phyloP scores from a whole-genome alignment of 1,284 basidiomycete genomes.

The Irpex rosettiformis region DNA sequence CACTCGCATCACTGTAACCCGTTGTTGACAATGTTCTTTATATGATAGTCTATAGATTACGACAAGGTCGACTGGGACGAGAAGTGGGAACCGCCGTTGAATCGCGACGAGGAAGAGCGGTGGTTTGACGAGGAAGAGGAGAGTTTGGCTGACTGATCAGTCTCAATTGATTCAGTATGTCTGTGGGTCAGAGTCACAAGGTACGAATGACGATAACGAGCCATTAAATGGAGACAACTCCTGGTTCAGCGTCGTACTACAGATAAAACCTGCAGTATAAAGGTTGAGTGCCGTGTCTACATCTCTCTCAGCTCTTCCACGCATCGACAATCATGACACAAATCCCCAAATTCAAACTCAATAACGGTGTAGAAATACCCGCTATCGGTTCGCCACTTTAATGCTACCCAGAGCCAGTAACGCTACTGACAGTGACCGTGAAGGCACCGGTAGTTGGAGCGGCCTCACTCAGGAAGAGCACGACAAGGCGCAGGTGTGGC shows the following conservation, averaged over 20 bases:
- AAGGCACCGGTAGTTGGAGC: conserved; percentile 30
- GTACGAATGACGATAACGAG: neutral
- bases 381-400: conserved; percentile 22
- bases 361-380: conserved; percentile 27
- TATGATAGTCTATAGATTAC: conserved; percentile 60
- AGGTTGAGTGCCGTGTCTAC: neutral
- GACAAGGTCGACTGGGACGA: conserved; percentile 77
- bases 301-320: neutral
- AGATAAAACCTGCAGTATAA: neutral
- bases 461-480: conserved; percentile 23
- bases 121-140: conserved; percentile 78
- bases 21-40: conserved; percentile 1
- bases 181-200: neutral
- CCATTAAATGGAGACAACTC: too few relatives aligned
- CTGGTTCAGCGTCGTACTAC: too few relatives aligned
- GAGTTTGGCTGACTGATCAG: conserved; percentile 14
- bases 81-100: conserved; percentile 55
- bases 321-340: conserved; percentile 17
- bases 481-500: conserved; percentile 21
- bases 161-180: neutral
- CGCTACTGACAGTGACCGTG: neutral
- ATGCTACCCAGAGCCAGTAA: neutral
- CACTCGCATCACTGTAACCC: conserved; percentile 1
- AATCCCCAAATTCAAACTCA: conserved; percentile 26
- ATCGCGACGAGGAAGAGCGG: conserved; percentile 61